Conservation (phyloP, 495 filamentous ascomycete genomes). For the Penicillium nucicola region DNA sequence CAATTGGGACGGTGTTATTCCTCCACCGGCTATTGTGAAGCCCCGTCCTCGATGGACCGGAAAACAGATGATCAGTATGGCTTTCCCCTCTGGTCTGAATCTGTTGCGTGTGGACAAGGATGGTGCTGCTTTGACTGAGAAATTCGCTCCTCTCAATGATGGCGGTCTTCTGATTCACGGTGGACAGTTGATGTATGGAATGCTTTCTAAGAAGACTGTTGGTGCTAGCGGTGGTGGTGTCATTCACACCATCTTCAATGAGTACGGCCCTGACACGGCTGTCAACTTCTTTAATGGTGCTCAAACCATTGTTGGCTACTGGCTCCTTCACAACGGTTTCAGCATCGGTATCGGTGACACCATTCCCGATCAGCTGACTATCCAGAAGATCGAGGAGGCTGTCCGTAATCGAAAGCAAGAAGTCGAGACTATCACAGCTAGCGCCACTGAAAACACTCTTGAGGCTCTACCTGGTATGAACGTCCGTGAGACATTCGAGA, state of each 20-base stretch:
- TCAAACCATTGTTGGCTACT: slow-evolving; percentile 91
- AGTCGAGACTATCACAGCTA: slow-evolving; percentile 66
- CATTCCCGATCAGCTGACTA: slow-evolving; percentile 81
- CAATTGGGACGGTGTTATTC: slow-evolving; percentile 93
- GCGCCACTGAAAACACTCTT: slow-evolving; percentile 78
- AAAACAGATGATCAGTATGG: slow-evolving; percentile 94
- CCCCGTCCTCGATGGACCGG: slow-evolving; percentile 96
- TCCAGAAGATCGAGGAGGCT: slow-evolving; percentile 74
- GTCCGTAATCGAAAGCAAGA: slow-evolving; percentile 77
- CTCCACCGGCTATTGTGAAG: slow-evolving; percentile 84
- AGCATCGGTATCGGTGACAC: slow-evolving; percentile 99
- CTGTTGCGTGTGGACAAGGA: slow-evolving; percentile 61
- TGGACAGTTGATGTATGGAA: slow-evolving; percentile 85
- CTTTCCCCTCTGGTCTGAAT: slow-evolving; percentile 84
- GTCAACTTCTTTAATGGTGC: slow-evolving; percentile 94
- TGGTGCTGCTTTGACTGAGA: slow-evolving; percentile 48
- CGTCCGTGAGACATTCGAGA: slow-evolving; percentile 96
- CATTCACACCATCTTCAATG: slow-evolving; percentile 94
- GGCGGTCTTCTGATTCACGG: slow-evolving; percentile 78
- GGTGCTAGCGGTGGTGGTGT: slow-evolving; percentile 84
- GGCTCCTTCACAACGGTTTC: slow-evolving; percentile 96
- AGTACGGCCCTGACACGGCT: slow-evolving; percentile 77
- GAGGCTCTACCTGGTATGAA: slow-evolving; percentile 96
- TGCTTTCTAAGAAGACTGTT: slow-evolving; percentile 90
- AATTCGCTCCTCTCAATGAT: slow-evolving; percentile 66